Conservation (phyloP, 495 filamentous ascomycete genomes). For the Lichenothelia convexa region DNA sequence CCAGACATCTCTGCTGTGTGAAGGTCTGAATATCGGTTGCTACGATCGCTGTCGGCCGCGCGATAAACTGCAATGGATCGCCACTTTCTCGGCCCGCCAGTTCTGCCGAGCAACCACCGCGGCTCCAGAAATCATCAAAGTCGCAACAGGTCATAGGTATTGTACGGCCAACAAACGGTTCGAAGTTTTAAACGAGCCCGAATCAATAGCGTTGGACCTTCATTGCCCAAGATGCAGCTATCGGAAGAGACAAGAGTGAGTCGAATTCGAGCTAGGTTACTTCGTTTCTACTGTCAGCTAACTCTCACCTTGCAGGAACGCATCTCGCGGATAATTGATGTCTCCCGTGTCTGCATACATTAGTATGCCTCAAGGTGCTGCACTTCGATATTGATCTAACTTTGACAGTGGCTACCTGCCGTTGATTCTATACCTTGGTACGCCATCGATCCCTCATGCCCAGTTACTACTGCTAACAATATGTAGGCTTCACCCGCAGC, state of each 20-base stretch:
- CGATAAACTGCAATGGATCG: too few species aligned
- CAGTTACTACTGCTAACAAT: too few species aligned
- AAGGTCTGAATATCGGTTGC: too few species aligned
- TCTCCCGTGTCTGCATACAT: constrained; percentile 89
- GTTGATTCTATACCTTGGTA: constrained; percentile 89
- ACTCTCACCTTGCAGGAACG: constrained; percentile 49
- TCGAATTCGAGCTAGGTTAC: constrained; percentile 1
- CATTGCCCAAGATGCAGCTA: constrained; percentile 56
- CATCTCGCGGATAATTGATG: constrained; percentile 84
- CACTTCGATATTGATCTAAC: not conserved
- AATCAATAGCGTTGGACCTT: too few species aligned
- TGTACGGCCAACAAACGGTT: too few species aligned
- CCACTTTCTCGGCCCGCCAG: too few species aligned
- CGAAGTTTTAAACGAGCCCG: too few species aligned
- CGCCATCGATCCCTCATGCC: too few species aligned
- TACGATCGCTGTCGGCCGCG: too few species aligned
- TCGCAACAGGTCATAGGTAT: too few species aligned
- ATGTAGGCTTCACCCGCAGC: constrained; percentile 91
- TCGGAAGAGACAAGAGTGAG: constrained; percentile 92
- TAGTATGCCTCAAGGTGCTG: constrained; percentile 41
- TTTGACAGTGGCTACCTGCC: constrained; percentile 73
- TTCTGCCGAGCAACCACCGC: too few species aligned
- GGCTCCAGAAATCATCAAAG: too few species aligned
- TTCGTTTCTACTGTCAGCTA: not conserved
- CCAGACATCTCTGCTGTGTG: constrained; percentile 3